These are phyloP conservation scores for Aspergillus quadricinctus DNA, from an alignment of 2,329 filamentous ascomycete species.

Conservation along the genomic window DNA sequence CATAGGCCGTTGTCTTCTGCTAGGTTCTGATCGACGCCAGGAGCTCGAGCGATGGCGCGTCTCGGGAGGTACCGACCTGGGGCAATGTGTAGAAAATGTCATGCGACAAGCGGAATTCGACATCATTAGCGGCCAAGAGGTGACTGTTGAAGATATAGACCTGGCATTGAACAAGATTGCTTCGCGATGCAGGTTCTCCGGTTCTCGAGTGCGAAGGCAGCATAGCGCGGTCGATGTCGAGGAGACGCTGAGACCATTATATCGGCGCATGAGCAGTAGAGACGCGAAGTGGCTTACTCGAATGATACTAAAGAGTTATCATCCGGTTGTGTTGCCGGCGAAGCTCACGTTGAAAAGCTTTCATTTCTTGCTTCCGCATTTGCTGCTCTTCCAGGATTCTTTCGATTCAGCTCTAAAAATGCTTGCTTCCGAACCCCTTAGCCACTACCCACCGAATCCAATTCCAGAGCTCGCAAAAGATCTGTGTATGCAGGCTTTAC, in stretches of 20 bases:
- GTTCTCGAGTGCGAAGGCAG: slow-evolving; percentile 52
- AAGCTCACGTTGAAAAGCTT: slow-evolving; percentile 54
- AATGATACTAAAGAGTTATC: slow-evolving; percentile 70
- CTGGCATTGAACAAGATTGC: slow-evolving; percentile 61
- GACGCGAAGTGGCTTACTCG: slow-evolving; percentile 87
- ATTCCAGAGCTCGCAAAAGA: slow-evolving; percentile 26
- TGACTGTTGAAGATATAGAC: slow-evolving; percentile 72
- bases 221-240: slow-evolving; percentile 39
- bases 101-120: slow-evolving; percentile 55
- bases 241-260: slow-evolving; percentile 52
- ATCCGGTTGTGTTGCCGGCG: slow-evolving; percentile 61
- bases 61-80: slow-evolving; percentile 63
- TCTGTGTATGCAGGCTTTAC: slow-evolving; percentile 33
- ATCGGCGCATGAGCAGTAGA: slow-evolving; percentile 56
- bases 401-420: slow-evolving; percentile 58
- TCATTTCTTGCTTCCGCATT: slow-evolving; percentile 65
- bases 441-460: slow-evolving; percentile 34
- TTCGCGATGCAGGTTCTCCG: slow-evolving; percentile 66
- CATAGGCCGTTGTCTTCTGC: slow-evolving; percentile 62
- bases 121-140: slow-evolving; percentile 34
- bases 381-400: slow-evolving; percentile 66
- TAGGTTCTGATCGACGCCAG: slow-evolving; percentile 58
- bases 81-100: slow-evolving; percentile 63
- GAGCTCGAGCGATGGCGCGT: slow-evolving; percentile 61
- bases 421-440: slow-evolving; percentile 41